Base-by-base conservation (phyloP, 1,284 basidiomycete genomes). In the Irpex lacteus region DNA sequence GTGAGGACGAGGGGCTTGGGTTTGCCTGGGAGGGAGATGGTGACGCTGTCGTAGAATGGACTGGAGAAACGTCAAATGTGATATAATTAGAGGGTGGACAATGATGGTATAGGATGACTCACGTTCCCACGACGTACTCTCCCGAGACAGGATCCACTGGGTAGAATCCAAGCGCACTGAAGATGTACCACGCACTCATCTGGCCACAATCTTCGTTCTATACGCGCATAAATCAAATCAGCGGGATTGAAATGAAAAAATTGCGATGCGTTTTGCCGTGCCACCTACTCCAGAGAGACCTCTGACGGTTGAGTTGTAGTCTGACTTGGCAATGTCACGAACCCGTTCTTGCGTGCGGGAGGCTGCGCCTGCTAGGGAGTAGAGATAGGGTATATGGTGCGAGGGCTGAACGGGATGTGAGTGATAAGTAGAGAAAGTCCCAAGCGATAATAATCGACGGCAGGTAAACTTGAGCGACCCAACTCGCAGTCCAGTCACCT, bases 181-280 rank as follows among this genome's bases (percentile, higher is more conserved):
- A 95, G 9, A 94, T 81, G 72, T 90, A 94, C 92, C 92, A 95
- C 0, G 92, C 89, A 70, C 88, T 91, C 91, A 94, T 94, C 73
- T 95, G 93, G 0, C 93, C 92, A 69, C 92, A 94, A 70, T 95
- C 93, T 73, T 95, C 93, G 70, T 95, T 95, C 86, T 92, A 13
- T 6, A 34, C 32, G 32, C 32, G 6, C 6, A 1, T 3, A 26
- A 32, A 11, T 26, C 11, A 36, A 37, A 11, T 53, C 32, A 36
- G 59, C 2, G 32, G 32, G 32, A 34, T 34, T 6, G 32, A 1
- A 34, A 34, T 34, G 5, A 34, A 40, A 3, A 11, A 32, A 1
- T 1, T 37, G 21, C 19, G 61, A 0, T 1, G 21, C n/a, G 49
- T n/a, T 40, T 18, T 18, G 54, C 5, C 2, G 18, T 21, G 47